Conservation (phyloP, 345 rosid species). For the Salix brachista region DNA sequence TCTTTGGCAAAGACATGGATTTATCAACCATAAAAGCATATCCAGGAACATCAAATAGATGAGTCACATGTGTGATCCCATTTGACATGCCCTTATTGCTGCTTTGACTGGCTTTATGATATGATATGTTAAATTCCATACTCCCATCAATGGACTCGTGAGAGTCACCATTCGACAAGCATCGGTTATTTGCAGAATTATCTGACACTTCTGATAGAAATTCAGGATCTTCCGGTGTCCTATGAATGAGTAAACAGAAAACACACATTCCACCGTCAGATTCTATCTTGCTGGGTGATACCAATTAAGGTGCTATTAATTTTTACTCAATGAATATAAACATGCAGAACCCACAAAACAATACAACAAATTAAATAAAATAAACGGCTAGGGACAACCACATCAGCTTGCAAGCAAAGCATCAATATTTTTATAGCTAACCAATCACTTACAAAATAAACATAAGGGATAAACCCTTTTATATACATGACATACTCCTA, state of each 20-base stretch:
- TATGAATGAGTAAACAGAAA: slow-evolving; percentile 26
- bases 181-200: slow-evolving; percentile 47
- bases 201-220: slow-evolving; percentile 57
- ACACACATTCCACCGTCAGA: slow-evolving; percentile 16
- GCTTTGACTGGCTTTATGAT: slow-evolving; percentile 51
- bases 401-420: not conserved
- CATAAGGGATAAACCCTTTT: no score
- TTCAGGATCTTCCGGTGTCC: slow-evolving; percentile 74
- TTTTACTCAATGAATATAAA: not conserved
- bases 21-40: slow-evolving; percentile 55
- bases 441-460: not conserved
- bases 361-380: not conserved
- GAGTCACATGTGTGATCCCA: slow-evolving; percentile 49
- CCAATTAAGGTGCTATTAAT: not conserved
- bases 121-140: slow-evolving; percentile 65
- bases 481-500: no score
- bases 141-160: slow-evolving; percentile 50
- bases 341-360: not conserved
- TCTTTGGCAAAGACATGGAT: slow-evolving; percentile 25
- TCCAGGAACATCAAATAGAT: slow-evolving; percentile 45
- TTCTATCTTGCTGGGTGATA: not conserved
- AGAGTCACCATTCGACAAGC: slow-evolving; percentile 52
- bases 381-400: not conserved
- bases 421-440: not conserved
- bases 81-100: slow-evolving; percentile 31